Base-by-base conservation (phyloP, 179 eudicot genomes). In the Drosera spatulata region DNA sequence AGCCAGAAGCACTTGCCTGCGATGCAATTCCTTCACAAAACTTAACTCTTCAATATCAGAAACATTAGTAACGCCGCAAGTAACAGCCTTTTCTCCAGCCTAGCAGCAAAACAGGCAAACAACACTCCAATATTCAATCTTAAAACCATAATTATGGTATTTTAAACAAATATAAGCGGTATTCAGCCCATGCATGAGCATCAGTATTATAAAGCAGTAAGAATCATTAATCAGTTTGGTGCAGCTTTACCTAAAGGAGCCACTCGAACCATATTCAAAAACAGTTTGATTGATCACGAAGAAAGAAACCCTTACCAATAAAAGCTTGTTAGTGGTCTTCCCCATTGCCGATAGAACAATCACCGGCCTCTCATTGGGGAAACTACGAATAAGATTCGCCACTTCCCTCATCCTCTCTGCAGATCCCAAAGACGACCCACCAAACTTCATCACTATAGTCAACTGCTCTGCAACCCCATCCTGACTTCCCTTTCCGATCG, bases 51-150 rank as follows among this genome's bases (percentile, higher is more conserved):
- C 82, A 40, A 93, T 74, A 58, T 76, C 76, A 52, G 79, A 78
- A 10, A 86, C 93, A 53, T 78, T 80, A 6, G 96, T 81, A 39
- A 79, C 85, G 39, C 97, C 96, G 61, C 96, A 93, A 65, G 75
- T 68, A 14, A 86, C 88, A 0, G 99, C 96, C 71, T 89, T 85
- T 63, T 93, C 99, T 42, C 99, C 99, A 41, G 99, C 99, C 98
- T 91, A 65, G 40, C n/a, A 33, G 4, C 5, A 10, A 42, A n/a
- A 58, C 15, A 59, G 54, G 38, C 2, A 48, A 10, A 22, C 39
- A 13, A 55, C 4, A 33, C 58, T 2, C 13, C 41, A 48, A 52
- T 13, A 39, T 7, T 59, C 12, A 41, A 52, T 33, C 10, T 14
- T 14, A 15, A 40, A 12, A 50, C 4, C 5, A 50, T 10, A 50